phyloP scores from a whole-genome alignment of 2,329 filamentous ascomycete genomes.

The Aspergillus fumigatiaffinis region DNA sequence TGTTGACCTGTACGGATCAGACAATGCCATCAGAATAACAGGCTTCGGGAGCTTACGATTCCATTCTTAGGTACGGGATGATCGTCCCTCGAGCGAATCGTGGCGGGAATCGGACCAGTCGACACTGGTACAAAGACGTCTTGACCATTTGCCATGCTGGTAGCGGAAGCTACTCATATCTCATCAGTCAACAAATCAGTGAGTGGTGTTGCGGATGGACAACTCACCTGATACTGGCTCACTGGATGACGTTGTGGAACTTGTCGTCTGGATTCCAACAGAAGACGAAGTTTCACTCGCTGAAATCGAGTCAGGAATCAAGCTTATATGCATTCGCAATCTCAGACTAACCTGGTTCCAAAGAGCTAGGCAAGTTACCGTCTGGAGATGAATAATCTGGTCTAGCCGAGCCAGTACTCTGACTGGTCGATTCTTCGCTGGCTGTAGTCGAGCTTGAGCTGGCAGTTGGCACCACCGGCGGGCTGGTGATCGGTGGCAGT shows the following conservation, averaged over 20 bases:
- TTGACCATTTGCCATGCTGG: conserved; percentile 30
- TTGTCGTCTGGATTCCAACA: not conserved
- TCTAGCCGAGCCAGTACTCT: not conserved
- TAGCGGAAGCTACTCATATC: not conserved
- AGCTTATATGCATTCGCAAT: not conserved
- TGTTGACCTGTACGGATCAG: conserved; percentile 24
- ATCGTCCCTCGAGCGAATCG: conserved; percentile 36
- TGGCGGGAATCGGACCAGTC: conserved; percentile 34
- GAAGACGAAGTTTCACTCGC: not conserved
- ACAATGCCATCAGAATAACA: not conserved
- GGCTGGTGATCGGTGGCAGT: not conserved
- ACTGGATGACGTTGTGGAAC: not conserved
- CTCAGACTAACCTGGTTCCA: not conserved
- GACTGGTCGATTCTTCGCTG: not conserved
- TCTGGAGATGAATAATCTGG: not conserved
- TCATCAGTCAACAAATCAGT: not conserved
- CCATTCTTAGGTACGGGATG: conserved; percentile 41
- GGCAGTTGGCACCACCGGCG: not conserved
- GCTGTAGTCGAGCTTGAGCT: not conserved
- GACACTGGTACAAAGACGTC: conserved; percentile 42
- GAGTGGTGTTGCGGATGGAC: not conserved
- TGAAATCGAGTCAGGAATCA: not conserved
- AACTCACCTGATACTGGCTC: not conserved
- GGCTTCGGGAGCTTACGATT: conserved; percentile 29
- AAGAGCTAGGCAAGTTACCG: not conserved